A percentile compares a stretch with the other conserved stretches of the same genome.
These are phyloP conservation scores for Backusella macrospora DNA, from an alignment of 192 early-diverging fungal genomes.

Conservation along the genomic window DNA sequence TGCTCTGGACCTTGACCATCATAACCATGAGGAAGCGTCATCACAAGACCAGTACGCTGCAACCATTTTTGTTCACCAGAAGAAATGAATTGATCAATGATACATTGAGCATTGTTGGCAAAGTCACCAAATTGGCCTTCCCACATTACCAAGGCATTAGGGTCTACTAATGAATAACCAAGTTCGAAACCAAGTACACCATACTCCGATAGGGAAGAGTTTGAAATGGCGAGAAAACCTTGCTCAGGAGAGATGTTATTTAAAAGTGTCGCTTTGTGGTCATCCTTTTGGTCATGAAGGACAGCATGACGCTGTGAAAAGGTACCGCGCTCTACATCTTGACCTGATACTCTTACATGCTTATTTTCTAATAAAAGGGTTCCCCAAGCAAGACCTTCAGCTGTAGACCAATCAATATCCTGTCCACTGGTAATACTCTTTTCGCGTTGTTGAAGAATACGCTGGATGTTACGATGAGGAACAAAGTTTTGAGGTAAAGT, in stretches of 20 bases:
- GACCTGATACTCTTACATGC: constrained; percentile 91
- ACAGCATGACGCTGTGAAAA: constrained; percentile 98
- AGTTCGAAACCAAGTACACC: constrained; percentile 95
- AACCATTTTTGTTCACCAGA: constrained; percentile 98
- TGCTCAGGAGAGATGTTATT: constrained; percentile 87
- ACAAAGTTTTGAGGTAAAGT: constrained; percentile 82
- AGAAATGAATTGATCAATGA: constrained; percentile 96
- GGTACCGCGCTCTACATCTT: constrained; percentile 99
- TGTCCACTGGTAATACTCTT: constrained; percentile 78
- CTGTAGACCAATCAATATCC: constrained; percentile 95
- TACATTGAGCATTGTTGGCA: constrained; percentile 96
- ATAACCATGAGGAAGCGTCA: constrained; percentile 95
- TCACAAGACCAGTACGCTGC: constrained; percentile 90
- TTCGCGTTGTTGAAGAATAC: constrained; percentile 82
- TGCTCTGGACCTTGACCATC: constrained; percentile 99
- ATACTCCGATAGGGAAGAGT: constrained; percentile 96
- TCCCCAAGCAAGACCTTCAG: constrained; percentile 92
- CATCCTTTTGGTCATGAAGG: constrained; percentile 91
- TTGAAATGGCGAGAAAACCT: constrained; percentile 85
- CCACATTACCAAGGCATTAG: constrained; percentile 93
- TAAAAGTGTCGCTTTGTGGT: constrained; percentile 78
- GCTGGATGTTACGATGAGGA: constrained; percentile 80
- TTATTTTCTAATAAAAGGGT: constrained; percentile 87
- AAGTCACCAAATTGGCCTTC: constrained; percentile 99
- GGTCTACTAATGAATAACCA: constrained; percentile 93